Conservation (phyloP, 2,329 filamentous ascomycete genomes). For the Coniella lustricola region DNA sequence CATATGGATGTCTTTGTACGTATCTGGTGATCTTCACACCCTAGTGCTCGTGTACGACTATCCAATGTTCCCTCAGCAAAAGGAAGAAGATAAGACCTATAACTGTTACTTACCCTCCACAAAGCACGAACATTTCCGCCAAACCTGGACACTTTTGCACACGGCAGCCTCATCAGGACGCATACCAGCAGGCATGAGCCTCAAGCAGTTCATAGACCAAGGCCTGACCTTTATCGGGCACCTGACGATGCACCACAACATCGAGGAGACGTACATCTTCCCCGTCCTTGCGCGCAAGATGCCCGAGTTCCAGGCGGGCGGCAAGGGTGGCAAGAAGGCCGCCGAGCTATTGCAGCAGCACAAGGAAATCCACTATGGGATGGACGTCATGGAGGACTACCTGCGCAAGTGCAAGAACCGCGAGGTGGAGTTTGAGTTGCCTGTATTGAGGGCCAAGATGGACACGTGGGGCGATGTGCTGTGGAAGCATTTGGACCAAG, state of each 20-base stretch:
- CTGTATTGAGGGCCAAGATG: slow-evolving; percentile 62
- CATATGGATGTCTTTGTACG: slow-evolving; percentile 67
- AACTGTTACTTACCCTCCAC: neutral
- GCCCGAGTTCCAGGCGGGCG: slow-evolving; percentile 59
- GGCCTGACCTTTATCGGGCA: slow-evolving; percentile 64
- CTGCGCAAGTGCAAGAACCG: slow-evolving; percentile 54
- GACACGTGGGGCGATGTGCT: slow-evolving; percentile 72
- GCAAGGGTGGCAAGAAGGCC: slow-evolving; percentile 18
- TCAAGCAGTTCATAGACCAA: slow-evolving; percentile 59
- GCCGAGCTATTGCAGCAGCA: slow-evolving; percentile 64
- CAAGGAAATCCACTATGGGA: slow-evolving; percentile 66
- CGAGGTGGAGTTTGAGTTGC: slow-evolving; percentile 51
- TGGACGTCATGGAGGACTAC: slow-evolving; percentile 63
- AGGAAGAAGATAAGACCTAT: neutral
- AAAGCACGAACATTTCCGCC: slow-evolving; percentile 73
- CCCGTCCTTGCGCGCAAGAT: slow-evolving; percentile 69
- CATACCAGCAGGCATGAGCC: slow-evolving; percentile 56
- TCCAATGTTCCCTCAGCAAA: neutral
- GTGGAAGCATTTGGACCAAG: slow-evolving; percentile 77
- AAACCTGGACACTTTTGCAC: slow-evolving; percentile 66
- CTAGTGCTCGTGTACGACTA: neutral
- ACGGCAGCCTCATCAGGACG: slow-evolving; percentile 52
- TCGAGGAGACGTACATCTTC: slow-evolving; percentile 79
- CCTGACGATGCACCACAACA: slow-evolving; percentile 70
- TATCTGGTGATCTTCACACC: slow-evolving; percentile 16